A percentile compares a stretch with the other conserved stretches of the same genome.
These are phyloP conservation scores for Quercus gilva DNA, from an alignment of 306 rosid species.

Conservation along the genomic window DNA sequence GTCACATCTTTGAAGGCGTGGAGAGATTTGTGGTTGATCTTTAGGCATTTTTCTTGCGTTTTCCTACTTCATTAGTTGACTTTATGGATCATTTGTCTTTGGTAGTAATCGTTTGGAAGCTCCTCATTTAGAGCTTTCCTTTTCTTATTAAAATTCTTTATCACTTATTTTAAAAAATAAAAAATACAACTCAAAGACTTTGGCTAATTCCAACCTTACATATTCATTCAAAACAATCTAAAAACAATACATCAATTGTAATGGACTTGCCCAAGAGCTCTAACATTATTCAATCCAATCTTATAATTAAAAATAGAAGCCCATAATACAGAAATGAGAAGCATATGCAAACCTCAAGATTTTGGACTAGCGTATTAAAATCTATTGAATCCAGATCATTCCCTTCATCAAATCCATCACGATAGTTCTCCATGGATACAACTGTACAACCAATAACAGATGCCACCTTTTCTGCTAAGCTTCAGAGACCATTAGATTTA, in stretches of 20 bases:
- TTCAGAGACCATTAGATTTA: constrained; percentile 47
- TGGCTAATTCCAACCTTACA: not conserved
- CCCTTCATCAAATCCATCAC: constrained; percentile 83
- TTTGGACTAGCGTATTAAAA: constrained; percentile 68
- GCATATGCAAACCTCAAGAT: constrained; percentile 82
- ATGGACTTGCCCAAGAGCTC: constrained; percentile 12
- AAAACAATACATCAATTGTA: not conserved
- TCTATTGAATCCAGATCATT: constrained; percentile 75
- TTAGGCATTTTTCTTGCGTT: no score
- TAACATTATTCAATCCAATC: constrained; percentile 9
- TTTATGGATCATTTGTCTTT: no score
- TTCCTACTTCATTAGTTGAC: no score
- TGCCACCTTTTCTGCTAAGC: constrained; percentile 99
- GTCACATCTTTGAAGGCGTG: no score
- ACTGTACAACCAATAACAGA: constrained; percentile 94
- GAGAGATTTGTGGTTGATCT: no score
- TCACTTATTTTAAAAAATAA: not conserved
- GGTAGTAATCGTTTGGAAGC: no score
- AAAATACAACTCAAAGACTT: not conserved
- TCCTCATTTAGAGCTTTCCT: no score
- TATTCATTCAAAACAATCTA: not conserved
- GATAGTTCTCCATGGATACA: constrained; percentile 94
- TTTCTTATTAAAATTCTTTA: no score
- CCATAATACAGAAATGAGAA: constrained; percentile 21
- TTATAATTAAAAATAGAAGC: not conserved